Percentiles rank a stretch among this genome's conserved stretches.
These are phyloP conservation scores for Fimicolochytrium jonesii DNA, from an alignment of 192 early-diverging fungal species.

Conservation along the genomic window DNA sequence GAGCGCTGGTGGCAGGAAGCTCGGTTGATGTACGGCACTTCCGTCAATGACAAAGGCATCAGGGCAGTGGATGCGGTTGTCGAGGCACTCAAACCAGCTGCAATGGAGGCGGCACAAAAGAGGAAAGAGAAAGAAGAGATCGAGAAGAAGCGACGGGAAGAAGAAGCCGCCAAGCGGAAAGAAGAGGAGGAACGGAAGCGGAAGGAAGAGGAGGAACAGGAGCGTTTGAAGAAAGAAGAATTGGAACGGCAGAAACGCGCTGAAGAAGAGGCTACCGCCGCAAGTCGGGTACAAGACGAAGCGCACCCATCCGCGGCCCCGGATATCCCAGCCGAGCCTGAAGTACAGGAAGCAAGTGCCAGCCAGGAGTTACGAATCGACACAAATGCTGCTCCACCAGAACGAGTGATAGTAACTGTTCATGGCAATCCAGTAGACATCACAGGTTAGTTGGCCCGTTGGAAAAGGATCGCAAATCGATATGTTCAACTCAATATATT, in stretches of 20 bases:
- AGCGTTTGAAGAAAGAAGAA: constrained; percentile 32
- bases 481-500: neutral
- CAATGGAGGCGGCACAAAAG: constrained; percentile 52
- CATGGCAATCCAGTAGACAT: constrained; percentile 83
- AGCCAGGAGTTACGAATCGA: neutral
- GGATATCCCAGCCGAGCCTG: constrained; percentile 21
- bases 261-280: constrained; percentile 32
- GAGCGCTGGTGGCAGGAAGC: constrained; percentile 89
- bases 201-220: constrained; percentile 59
- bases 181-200: constrained; percentile 46
- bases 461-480: too few species aligned
- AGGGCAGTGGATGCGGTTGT: constrained; percentile 60
- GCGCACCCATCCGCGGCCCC: too few species aligned
- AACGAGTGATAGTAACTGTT: constrained; percentile 54
- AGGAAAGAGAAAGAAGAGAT: constrained; percentile 53
- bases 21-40: constrained; percentile 68
- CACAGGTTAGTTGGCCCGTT: constrained; percentile 51
- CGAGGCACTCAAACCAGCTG: constrained; percentile 70
- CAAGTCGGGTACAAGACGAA: too few species aligned
- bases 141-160: constrained; percentile 36
- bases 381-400: constrained; percentile 12
- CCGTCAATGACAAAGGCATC: constrained; percentile 55
- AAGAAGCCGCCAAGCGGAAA: constrained; percentile 23
- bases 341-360: constrained; percentile 1
- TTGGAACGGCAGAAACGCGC: constrained; percentile 18